These are phyloP conservation scores for Chloris gayana DNA, from an alignment of 176 grass and related monocot genomes.

Conservation along the genomic window DNA sequence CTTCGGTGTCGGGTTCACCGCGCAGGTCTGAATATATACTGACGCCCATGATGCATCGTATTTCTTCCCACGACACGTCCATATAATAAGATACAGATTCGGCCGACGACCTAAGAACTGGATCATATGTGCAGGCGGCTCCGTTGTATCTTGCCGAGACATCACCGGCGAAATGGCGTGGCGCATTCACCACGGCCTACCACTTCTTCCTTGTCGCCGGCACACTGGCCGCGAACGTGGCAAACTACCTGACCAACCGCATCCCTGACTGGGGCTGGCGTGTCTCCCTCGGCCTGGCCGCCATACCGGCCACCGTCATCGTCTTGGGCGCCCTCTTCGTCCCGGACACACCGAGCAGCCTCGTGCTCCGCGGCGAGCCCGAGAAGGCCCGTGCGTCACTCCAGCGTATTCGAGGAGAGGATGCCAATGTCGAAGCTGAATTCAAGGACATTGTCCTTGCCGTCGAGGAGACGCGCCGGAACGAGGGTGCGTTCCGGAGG, in stretches of 20 bases:
- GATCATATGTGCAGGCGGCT: conserved; percentile 33
- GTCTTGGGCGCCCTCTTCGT: conserved; percentile 48
- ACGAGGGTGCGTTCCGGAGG: conserved; percentile 56
- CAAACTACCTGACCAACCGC: conserved; percentile 59
- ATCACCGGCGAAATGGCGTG: conserved; percentile 70
- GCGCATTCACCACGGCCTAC: conserved; percentile 72
- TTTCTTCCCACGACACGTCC: no score
- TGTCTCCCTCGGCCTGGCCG: conserved; percentile 70
- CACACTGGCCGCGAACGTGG: conserved; percentile 56
- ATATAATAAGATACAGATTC: no score
- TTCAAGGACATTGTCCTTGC: conserved; percentile 51
- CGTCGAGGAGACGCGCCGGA: conserved; percentile 38
- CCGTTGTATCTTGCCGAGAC: conserved; percentile 77
- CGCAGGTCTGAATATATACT: conserved; percentile 54
- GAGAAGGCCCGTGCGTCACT: conserved; percentile 49
- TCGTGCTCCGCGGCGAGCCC: conserved; percentile 51
- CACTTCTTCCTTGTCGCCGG: conserved; percentile 61
- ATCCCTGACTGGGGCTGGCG: conserved; percentile 68
- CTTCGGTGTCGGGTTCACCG: conserved; percentile 66
- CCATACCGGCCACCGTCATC: conserved; percentile 43
- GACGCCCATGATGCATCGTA: no score
- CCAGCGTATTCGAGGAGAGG: conserved; percentile 34
- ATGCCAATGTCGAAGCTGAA: conserved; percentile 50
- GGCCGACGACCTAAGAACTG: no score
- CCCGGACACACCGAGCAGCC: conserved; percentile 66